Conservation (phyloP, 768 basidiomycete genomes). For the Naganishia onofrii region DNA sequence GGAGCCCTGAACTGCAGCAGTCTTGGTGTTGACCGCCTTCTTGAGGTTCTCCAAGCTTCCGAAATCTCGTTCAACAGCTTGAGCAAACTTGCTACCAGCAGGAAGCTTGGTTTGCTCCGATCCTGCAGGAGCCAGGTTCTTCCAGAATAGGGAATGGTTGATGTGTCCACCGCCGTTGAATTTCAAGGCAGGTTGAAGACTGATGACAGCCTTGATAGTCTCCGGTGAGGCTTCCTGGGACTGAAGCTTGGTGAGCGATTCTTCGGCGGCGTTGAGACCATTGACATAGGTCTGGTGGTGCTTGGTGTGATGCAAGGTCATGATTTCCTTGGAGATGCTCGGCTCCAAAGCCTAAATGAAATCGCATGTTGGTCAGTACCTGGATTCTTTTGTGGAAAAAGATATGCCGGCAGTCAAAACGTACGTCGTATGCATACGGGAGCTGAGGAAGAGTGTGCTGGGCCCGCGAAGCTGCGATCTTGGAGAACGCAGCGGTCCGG, state of each 20-base stretch:
- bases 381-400: neutral
- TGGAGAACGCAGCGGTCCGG: conserved; percentile 19
- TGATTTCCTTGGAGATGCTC: conserved; percentile 86
- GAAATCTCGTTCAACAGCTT: conserved; percentile 56
- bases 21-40: conserved; percentile 78
- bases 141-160: conserved; percentile 96
- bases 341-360: conserved; percentile 68
- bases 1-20: conserved; percentile 82
- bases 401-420: conserved; percentile 21
- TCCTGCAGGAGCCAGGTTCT: conserved; percentile 77
- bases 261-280: conserved; percentile 84
- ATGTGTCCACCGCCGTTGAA: conserved; percentile 89
- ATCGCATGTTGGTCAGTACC: neutral
- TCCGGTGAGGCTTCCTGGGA: conserved; percentile 49
- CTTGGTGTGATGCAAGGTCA: conserved; percentile 90
- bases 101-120: conserved; percentile 57
- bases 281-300: conserved; percentile 95
- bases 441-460: conserved; percentile 74
- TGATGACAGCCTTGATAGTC: conserved; percentile 75
- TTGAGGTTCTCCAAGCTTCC: conserved; percentile 70
- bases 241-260: conserved; percentile 61
- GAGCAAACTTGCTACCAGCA: conserved; percentile 65
- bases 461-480: conserved; percentile 36
- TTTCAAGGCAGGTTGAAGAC: conserved; percentile 83
- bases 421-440: conserved; percentile 72